Conservation (phyloP, 345 rosid species). For the Boechera stricta region DNA sequence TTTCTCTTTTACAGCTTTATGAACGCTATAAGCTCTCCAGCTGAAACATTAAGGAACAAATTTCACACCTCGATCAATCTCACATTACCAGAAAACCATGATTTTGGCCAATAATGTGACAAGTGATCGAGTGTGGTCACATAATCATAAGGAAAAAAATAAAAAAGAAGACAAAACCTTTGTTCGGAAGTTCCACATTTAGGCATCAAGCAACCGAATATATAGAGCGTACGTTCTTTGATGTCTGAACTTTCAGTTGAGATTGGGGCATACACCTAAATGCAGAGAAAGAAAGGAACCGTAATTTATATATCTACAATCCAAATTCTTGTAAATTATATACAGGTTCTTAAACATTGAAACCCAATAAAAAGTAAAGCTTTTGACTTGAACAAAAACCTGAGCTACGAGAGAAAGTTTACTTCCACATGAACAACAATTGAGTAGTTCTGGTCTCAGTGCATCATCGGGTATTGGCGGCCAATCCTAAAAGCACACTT, state of each 20-base stretch:
- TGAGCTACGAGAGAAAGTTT: slow-evolving; percentile 79
- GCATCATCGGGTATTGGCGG: slow-evolving; percentile 66
- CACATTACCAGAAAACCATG: background rate
- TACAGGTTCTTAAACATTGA: background rate
- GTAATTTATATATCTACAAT: background rate
- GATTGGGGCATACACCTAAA: slow-evolving; percentile 77
- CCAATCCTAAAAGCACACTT: slow-evolving; percentile 64
- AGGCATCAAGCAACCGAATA: slow-evolving; percentile 65
- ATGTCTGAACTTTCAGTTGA: slow-evolving; percentile 49
- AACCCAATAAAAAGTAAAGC: background rate
- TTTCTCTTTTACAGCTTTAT: slow-evolving; percentile 48
- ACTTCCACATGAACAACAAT: slow-evolving; percentile 64
- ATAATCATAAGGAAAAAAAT: background rate
- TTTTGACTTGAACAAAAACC: slow-evolving; percentile 46
- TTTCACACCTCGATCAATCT: slow-evolving; percentile 2
- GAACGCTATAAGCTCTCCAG: slow-evolving; percentile 88
- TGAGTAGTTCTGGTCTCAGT: slow-evolving; percentile 46
- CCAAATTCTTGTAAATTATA: background rate
- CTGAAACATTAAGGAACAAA: slow-evolving; percentile 43
- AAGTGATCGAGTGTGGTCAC: background rate
- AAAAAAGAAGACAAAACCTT: slow-evolving; percentile 53
- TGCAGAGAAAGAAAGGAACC: background rate
- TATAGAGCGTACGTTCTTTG: slow-evolving; percentile 73
- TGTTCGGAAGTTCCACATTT: slow-evolving; percentile 63
- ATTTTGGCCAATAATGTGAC: background rate